Conservation (phyloP, 768 basidiomycete species). For the Heimioporus sp. region DNA sequence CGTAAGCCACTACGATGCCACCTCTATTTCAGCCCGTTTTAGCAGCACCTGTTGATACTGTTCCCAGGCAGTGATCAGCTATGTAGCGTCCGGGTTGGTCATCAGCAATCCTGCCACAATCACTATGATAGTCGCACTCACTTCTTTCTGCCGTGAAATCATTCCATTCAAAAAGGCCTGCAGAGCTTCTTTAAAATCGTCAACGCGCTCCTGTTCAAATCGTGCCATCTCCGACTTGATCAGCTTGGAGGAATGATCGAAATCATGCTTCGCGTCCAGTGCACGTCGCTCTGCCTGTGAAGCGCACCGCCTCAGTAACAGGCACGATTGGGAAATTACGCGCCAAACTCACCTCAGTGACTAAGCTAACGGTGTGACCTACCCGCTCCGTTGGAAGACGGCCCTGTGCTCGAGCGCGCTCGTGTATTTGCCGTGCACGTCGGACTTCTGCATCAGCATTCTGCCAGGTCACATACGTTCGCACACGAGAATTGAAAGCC, state of each 20-base stretch:
- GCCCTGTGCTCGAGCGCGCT: constrained; percentile 79
- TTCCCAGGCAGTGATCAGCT: constrained; percentile 82
- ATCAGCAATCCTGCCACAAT: background rate
- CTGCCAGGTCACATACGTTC: constrained; percentile 81
- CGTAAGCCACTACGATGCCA: constrained; percentile 1
- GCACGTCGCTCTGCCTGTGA: constrained; percentile 80
- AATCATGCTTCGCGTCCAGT: constrained; percentile 82
- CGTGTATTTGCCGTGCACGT: constrained; percentile 73
- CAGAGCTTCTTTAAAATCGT: constrained; percentile 86
- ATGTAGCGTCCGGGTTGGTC: background rate
- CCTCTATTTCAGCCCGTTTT: constrained; percentile 33
- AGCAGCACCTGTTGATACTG: constrained; percentile 73
- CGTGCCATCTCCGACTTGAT: constrained; percentile 87
- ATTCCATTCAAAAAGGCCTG: constrained; percentile 85
- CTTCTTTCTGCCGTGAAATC: constrained; percentile 82
- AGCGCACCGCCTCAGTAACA: background rate
- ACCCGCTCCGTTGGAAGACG: constrained; percentile 67
- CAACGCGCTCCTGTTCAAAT: constrained; percentile 91
- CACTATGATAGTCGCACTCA: constrained; percentile 25
- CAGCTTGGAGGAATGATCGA: constrained; percentile 82
- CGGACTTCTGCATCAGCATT: constrained; percentile 70
- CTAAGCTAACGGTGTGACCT: constrained; percentile 70
- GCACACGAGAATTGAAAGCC: constrained; percentile 85
- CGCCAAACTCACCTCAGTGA: constrained; percentile 64
- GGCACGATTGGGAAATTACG: background rate